phyloP scores from a whole-genome alignment of 106 monocot genomes.

The Dioscorea alata region DNA sequence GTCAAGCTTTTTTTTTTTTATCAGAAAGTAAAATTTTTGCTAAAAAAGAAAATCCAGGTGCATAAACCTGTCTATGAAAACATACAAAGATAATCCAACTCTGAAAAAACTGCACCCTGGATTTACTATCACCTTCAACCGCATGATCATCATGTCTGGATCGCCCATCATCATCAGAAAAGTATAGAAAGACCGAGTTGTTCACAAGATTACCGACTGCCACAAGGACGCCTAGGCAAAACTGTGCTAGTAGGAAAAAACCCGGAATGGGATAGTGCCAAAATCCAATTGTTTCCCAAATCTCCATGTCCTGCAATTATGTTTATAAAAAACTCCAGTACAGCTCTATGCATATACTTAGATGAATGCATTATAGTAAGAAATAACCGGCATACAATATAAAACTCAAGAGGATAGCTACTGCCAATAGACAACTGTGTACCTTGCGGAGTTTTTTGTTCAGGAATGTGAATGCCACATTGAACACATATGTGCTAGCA shows the following conservation, averaged over 20 bases:
- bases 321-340: not conserved
- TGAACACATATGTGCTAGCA: slow-evolving; percentile 86
- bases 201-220: slow-evolving; percentile 91
- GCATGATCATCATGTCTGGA: slow-evolving; percentile 34
- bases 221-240: slow-evolving; percentile 82
- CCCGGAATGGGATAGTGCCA: slow-evolving; percentile 97
- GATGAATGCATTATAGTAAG: not conserved
- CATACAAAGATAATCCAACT: not conserved
- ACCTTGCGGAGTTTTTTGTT: slow-evolving; percentile 88
- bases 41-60: too few relatives aligned
- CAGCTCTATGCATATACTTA: not conserved
- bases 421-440: not conserved
- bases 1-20: too few relatives aligned
- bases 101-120: not conserved
- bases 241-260: slow-evolving; percentile 87
- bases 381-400: not conserved
- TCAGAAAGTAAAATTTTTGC: too few relatives aligned
- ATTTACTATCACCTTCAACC: slow-evolving; percentile 45
- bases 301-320: slow-evolving; percentile 77
- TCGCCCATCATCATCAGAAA: slow-evolving; percentile 42
- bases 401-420: too few relatives aligned
- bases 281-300: slow-evolving; percentile 97
- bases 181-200: slow-evolving; percentile 76
- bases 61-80: not conserved
- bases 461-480: slow-evolving; percentile 86